Evolutionary conservation across 1,284 basidiomycete genomes (phyloP).

Genomic region (Ustilago shanxiensis): DNA sequence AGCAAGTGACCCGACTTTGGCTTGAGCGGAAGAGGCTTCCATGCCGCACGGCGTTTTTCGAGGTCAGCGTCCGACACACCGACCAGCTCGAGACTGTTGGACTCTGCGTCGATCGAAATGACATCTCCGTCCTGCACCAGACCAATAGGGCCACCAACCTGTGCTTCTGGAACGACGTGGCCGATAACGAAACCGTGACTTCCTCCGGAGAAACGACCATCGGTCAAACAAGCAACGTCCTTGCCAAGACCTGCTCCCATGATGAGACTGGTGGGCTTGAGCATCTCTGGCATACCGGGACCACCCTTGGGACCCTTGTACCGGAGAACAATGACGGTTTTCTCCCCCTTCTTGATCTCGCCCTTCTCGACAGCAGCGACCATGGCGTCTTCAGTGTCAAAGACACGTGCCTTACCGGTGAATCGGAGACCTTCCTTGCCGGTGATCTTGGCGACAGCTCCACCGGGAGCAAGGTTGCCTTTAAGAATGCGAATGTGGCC

Average conservation of each 20-base stretch:
- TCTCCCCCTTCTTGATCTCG: conserved; percentile 68
- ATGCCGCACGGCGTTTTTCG: conserved; percentile 76
- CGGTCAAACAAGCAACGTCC: conserved; percentile 92
- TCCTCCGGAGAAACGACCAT: conserved; percentile 95
- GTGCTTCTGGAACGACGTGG: conserved; percentile 92
- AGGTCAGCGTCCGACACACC: conserved; percentile 80
- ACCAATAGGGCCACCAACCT: conserved; percentile 89
- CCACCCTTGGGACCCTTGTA: conserved; percentile 73
- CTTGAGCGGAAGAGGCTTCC: conserved; percentile 87
- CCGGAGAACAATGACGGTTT: conserved; percentile 68
- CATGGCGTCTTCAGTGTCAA: conserved; percentile 69
- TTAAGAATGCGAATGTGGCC: conserved; percentile 69
- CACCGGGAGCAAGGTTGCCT: conserved; percentile 68
- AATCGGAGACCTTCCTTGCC: conserved; percentile 69
- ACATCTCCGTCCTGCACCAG: conserved; percentile 88
- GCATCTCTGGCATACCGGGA: conserved; percentile 96
- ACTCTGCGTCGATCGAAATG: conserved; percentile 81
- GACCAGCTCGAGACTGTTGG: conserved; percentile 81
- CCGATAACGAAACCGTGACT: conserved; percentile 82
- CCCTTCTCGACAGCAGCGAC: conserved; percentile 66
- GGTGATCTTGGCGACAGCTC: conserved; percentile 69
- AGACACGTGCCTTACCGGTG: conserved; percentile 67
- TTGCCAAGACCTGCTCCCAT: conserved; percentile 88
- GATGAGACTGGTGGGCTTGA: conserved; percentile 74
- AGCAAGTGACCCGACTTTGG: conserved; percentile 77